Evolutionary conservation across 2,329 filamentous ascomycete genomes (phyloP).

Genomic region (Periconia macrospinosa): DNA sequence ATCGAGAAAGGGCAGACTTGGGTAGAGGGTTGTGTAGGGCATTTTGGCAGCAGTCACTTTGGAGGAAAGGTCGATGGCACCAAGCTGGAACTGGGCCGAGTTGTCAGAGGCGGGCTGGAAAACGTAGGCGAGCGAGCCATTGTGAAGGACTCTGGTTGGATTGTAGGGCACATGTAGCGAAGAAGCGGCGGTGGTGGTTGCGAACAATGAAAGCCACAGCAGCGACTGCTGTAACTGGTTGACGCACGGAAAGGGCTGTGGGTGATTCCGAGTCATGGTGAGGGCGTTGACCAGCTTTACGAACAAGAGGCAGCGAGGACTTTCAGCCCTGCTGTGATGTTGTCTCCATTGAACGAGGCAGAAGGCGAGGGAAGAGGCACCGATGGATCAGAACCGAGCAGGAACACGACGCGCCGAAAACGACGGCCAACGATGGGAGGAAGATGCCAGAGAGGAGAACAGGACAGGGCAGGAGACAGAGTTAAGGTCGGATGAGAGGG

Average conservation of each 20-base stretch:
- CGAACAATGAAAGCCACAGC: constrained; percentile 9
- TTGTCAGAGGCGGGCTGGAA: constrained; percentile 59
- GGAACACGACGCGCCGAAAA: constrained; percentile 9
- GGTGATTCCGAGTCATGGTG: constrained; percentile 10
- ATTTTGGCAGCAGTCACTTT: constrained; percentile 54
- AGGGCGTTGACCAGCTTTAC: too few relatives aligned
- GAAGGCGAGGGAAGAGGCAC: constrained; percentile 3
- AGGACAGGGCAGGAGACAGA: not conserved
- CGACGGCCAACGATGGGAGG: not conserved
- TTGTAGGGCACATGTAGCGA: constrained; percentile 66
- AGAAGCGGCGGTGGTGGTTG: constrained; percentile 30
- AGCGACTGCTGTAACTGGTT: constrained; percentile 6
- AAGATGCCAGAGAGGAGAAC: not conserved
- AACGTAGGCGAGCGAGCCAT: constrained; percentile 66
- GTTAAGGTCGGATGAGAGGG: constrained; percentile 16
- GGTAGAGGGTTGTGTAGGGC: constrained; percentile 53
- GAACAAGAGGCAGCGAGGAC: constrained; percentile 7
- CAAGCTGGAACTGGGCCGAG: constrained; percentile 56
- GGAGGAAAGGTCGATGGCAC: constrained; percentile 67
- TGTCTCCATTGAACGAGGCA: constrained; percentile 18
- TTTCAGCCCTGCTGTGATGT: constrained; percentile 11
- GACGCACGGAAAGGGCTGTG: not conserved
- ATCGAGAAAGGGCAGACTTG: constrained; percentile 65
- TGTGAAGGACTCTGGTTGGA: constrained; percentile 71
- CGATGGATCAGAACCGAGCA: not conserved